Base-by-base conservation (phyloP, 2,329 filamentous ascomycete genomes). In the Spiromastix sp. region DNA sequence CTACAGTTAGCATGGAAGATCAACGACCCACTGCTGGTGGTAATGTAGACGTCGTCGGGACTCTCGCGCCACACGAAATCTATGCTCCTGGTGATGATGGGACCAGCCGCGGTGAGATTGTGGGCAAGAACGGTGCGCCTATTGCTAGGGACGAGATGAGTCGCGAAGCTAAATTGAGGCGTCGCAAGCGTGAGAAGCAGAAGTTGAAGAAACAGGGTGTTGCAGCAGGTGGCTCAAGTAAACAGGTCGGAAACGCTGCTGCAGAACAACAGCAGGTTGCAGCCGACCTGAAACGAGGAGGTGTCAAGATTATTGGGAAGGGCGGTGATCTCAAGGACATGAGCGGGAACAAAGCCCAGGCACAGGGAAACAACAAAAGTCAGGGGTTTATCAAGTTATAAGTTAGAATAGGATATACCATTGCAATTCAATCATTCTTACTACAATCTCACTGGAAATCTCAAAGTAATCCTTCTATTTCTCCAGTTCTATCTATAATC, bases 1-100 rank as follows among this genome's bases (percentile, higher is more conserved):
- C 87, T n/a, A 85, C 84, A 3, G 79, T 96, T 45, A 72, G 75
- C 46, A 93, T 96, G 82, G 91, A 98, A 65, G 91, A 98, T 54
- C 89, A 86, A 2, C 81, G 93, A 49, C 89, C 91, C 5, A 80
- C 81, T 11, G 82, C 83, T 28, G 78, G 79, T 51, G 84, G 81
- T 27, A 73, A 71, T 30, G 67, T 75, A 44, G 54, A 53, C 17
- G 59, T 57, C 20, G 57, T 61, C 17, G 83, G 79, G 51, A 81
- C 81, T 67, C 73, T 98, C 41, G 91, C 91, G 30, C 91, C 91
- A 2, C 91, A 96, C 55, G 91, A 98, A 60, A 71, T 98, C 17
- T 98, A 96, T 67, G 78, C 77, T 49, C 77, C 85, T n/a, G 77
- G 79, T 42, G 77, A 81, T 49, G 72, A 75, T 42, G 76, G 67